Percentiles rank a stretch among this genome's conserved stretches.
phyloP scores from a whole-genome alignment of 2,329 filamentous ascomycete genomes.

The Didymella pomorum region DNA sequence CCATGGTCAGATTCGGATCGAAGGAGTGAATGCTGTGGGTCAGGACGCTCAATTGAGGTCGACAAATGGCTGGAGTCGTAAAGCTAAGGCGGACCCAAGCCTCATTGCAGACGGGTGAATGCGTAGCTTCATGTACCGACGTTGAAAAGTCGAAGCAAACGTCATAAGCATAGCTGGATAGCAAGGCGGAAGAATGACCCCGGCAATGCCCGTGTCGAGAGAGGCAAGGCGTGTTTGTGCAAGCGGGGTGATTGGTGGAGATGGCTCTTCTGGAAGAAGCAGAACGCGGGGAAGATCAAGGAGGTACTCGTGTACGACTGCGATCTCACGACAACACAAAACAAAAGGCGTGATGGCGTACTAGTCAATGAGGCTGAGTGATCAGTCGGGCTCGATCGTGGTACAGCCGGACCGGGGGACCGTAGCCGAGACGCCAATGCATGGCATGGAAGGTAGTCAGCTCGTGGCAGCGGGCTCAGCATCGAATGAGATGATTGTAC shows the following conservation, averaged over 20 bases:
- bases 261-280: slow-evolving; percentile 30
- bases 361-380: slow-evolving; percentile 3
- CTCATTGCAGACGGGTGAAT: slow-evolving; percentile 22
- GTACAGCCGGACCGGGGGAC: slow-evolving; percentile 1
- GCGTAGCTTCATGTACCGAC: slow-evolving; percentile 23
- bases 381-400: not conserved
- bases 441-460: not conserved
- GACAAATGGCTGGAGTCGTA: slow-evolving; percentile 24
- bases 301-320: not conserved
- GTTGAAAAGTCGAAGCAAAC: slow-evolving; percentile 20
- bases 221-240: slow-evolving; percentile 17
- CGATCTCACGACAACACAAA: not conserved
- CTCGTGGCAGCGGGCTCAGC: not conserved
- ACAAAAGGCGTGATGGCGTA: not conserved
- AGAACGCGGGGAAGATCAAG: slow-evolving; percentile 23
- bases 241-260: slow-evolving; percentile 39
- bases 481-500: not conserved
- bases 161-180: slow-evolving; percentile 30
- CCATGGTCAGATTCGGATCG: slow-evolving; percentile 5
- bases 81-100: slow-evolving; percentile 31
- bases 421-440: not conserved
- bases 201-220: slow-evolving; percentile 34
- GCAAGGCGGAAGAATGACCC: slow-evolving; percentile 31
- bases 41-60: not conserved
- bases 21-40: slow-evolving; percentile 6